Percentiles rank a stretch among this genome's conserved stretches.
Conservation (phyloP, 805 yeast species). For the Scheffersomyces spartinae region DNA sequence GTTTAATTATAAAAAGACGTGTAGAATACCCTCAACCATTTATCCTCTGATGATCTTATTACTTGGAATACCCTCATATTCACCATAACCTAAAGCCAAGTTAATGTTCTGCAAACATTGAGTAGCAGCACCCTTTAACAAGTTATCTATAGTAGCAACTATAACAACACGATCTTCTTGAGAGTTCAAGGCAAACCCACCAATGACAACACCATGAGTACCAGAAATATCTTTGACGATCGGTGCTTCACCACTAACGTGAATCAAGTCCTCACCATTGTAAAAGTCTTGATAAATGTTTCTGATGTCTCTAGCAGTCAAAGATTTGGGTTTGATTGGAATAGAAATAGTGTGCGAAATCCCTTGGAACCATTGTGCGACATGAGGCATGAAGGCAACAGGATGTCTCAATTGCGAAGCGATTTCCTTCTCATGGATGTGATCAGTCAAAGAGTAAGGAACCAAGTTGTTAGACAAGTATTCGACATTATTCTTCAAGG, state of each 20-base stretch:
- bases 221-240: conserved; percentile 84
- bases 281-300: conserved; percentile 80
- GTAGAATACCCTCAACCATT: conserved; percentile 1
- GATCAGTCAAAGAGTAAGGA: conserved; percentile 94
- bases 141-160: conserved; percentile 91
- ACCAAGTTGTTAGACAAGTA: conserved; percentile 72
- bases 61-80: conserved; percentile 89
- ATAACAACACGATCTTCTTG: conserved; percentile 84
- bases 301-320: conserved; percentile 75
- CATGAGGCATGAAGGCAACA: conserved; percentile 93
- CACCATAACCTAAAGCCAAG: conserved; percentile 79
- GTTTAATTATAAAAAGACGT: neutral
- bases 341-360: conserved; percentile 85
- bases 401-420: conserved; percentile 65
- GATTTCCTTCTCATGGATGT: conserved; percentile 91
- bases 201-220: conserved; percentile 89
- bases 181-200: conserved; percentile 91
- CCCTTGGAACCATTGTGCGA: conserved; percentile 99
- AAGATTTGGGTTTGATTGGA: conserved; percentile 57
- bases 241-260: conserved; percentile 87
- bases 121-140: conserved; percentile 97
- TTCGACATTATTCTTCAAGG: conserved; percentile 82
- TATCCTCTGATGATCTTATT: conserved; percentile 43
- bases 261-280: conserved; percentile 74
- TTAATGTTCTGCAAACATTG: conserved; percentile 96